Conservation (phyloP, 495 filamentous ascomycete species). For the Pyrenula aspistea region DNA sequence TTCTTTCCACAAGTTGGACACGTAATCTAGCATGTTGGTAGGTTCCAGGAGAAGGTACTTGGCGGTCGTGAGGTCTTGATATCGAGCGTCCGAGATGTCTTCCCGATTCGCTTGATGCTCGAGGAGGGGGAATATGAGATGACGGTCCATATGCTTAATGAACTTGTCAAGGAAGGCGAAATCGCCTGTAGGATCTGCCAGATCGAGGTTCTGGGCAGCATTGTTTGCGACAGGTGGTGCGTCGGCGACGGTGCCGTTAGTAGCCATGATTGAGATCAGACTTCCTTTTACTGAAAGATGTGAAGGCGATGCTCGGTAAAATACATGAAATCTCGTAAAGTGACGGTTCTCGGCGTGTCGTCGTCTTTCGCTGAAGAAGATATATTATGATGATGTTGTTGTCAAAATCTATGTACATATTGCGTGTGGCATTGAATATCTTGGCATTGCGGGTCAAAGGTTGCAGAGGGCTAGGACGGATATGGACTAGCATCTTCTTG, state of each 20-base stretch:
- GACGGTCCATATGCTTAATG: constrained; percentile 85
- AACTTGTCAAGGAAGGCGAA: constrained; percentile 83
- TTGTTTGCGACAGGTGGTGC: not conserved
- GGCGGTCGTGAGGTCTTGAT: constrained; percentile 60
- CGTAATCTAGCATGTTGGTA: constrained; percentile 97
- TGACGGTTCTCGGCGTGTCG: too few relatives aligned
- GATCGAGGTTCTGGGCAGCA: constrained; percentile 29
- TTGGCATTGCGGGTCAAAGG: not conserved
- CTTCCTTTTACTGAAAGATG: too few relatives aligned
- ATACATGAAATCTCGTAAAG: too few relatives aligned
- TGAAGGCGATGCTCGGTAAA: too few relatives aligned
- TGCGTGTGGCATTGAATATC: not conserved
- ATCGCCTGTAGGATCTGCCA: constrained; percentile 43
- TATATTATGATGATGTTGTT: too few relatives aligned
- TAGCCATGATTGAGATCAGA: not conserved
- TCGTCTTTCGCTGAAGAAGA: too few relatives aligned
- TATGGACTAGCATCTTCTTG: not conserved
- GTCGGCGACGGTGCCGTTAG: not conserved
- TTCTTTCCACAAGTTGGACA: constrained; percentile 76
- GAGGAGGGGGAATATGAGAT: constrained; percentile 87
- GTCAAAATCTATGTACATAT: too few relatives aligned
- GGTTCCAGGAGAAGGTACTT: constrained; percentile 88
- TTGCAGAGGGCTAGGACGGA: not conserved
- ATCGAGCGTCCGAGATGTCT: constrained; percentile 43
- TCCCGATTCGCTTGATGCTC: constrained; percentile 58